Evolutionary conservation across 352 stramenopile species (phyloP).

Genomic region (Saprolegnia parasitica): DNA sequence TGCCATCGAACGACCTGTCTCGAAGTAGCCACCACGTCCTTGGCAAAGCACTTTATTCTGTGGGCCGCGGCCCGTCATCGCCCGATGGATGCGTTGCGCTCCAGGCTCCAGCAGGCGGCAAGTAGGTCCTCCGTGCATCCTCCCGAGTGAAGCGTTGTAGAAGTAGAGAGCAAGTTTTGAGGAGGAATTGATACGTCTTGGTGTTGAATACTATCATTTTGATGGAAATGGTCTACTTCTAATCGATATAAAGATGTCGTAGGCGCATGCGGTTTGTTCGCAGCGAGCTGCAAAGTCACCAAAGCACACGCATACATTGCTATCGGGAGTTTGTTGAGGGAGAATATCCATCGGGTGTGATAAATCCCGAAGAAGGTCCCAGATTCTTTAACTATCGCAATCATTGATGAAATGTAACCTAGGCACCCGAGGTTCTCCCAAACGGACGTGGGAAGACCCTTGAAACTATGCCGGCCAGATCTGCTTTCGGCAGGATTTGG

Average conservation of each 20-base stretch:
- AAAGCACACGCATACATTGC: background rate
- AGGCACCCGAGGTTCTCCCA: slow-evolving; percentile 27
- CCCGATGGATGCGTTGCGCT: too few species aligned
- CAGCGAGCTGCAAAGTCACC: background rate
- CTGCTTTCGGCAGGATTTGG: slow-evolving; percentile 19
- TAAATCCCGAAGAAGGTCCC: slow-evolving; percentile 28
- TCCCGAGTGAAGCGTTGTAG: too few species aligned
- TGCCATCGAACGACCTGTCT: too few species aligned
- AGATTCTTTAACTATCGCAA: background rate
- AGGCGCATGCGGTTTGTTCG: background rate
- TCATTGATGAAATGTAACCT: slow-evolving; percentile 19
- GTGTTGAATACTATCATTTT: slow-evolving; percentile 27
- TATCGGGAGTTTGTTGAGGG: slow-evolving; percentile 29
- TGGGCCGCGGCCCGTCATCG: too few species aligned
- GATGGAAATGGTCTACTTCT: background rate
- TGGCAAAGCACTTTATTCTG: too few species aligned
- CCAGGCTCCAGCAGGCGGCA: too few species aligned
- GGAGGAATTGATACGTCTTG: too few species aligned
- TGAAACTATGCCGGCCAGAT: slow-evolving; percentile 28
- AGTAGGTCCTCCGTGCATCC: too few species aligned
- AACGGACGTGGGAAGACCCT: slow-evolving; percentile 23
- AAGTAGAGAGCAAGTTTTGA: slow-evolving; percentile 26
- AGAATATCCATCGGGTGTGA: slow-evolving; percentile 14
- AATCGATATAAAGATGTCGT: background rate
- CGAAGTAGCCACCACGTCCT: too few species aligned